Evolutionary conservation across 2,329 filamentous ascomycete genomes (phyloP).

Genomic region (Phoma sp.): DNA sequence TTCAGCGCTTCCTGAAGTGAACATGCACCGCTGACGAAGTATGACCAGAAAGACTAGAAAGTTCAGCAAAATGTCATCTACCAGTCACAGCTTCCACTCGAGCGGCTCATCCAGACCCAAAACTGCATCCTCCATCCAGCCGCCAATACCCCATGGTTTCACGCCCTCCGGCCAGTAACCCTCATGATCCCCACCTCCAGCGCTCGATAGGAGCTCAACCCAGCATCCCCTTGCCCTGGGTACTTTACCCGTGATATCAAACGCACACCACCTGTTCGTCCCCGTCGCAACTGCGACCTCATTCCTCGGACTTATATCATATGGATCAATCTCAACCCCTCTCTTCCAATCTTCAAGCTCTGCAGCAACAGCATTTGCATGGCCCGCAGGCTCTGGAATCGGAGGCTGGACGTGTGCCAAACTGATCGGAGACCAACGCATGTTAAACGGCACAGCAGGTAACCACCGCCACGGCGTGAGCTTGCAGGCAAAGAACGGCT

Average conservation of each 20-base stretch:
- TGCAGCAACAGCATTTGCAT: constrained; percentile 12
- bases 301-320: constrained; percentile 27
- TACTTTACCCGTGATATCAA: constrained; percentile 25
- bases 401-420: constrained; percentile 34
- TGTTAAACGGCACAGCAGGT: constrained; percentile 32
- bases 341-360: constrained; percentile 12
- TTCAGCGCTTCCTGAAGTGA: no score
- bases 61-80: no score
- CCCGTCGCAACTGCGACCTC: constrained; percentile 29
- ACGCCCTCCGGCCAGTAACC: constrained; percentile 32
- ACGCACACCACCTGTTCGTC: constrained; percentile 34
- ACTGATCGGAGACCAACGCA: constrained; percentile 31
- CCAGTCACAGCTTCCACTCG: constrained; percentile 32
- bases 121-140: constrained; percentile 38
- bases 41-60: no score
- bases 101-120: constrained; percentile 28
- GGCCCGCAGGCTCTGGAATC: constrained; percentile 19
- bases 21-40: no score
- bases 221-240: constrained; percentile 35
- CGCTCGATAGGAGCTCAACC: constrained; percentile 23
- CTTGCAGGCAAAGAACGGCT: constrained; percentile 35
- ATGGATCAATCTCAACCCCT: constrained; percentile 23
- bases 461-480: constrained; percentile 37
- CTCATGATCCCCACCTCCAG: constrained; percentile 4
- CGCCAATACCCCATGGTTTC: constrained; percentile 32